Conservation (phyloP, 2,329 filamentous ascomycete species). For the Tolypocladium paradoxum region DNA sequence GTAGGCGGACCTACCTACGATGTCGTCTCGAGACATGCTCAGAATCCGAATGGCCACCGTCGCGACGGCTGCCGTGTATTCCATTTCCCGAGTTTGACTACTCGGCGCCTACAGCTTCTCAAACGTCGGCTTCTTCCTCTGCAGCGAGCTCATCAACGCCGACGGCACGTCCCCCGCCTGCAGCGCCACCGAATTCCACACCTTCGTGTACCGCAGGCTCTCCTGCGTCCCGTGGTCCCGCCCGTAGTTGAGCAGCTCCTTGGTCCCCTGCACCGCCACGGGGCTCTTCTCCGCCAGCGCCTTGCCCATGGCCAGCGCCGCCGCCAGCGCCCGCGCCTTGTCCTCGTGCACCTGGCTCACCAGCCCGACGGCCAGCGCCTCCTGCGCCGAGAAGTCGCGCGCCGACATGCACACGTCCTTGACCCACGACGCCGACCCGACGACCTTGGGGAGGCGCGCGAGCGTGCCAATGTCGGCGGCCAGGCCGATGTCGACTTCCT, state of each 20-base stretch:
- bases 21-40: too few species aligned
- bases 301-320: constrained; percentile 51
- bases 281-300: constrained; percentile 73
- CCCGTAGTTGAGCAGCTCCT: constrained; percentile 74
- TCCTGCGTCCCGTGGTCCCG: constrained; percentile 69
- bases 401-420: constrained; percentile 69
- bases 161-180: constrained; percentile 69
- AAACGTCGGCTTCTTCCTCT: constrained; percentile 73
- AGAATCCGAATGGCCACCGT: too few species aligned
- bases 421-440: constrained; percentile 62
- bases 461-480: constrained; percentile 73
- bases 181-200: constrained; percentile 79
- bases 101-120: constrained; percentile 57
- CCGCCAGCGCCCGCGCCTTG: constrained; percentile 52
- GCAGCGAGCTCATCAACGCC: constrained; percentile 64
- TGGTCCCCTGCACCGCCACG: constrained; percentile 77
- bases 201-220: constrained; percentile 68
- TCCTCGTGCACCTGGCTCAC: constrained; percentile 53
- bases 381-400: constrained; percentile 55
- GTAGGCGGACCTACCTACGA: constrained; percentile 9
- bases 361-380: constrained; percentile 60
- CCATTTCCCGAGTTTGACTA: not conserved
- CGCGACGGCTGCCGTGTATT: not conserved
- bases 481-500: constrained; percentile 74
- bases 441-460: constrained; percentile 60